Evolutionary conservation across 805 yeast genomes (phyloP), one percentile per base, ranked within the genome.

Genomic region (Phaffomyces thermotolerans): DNA sequence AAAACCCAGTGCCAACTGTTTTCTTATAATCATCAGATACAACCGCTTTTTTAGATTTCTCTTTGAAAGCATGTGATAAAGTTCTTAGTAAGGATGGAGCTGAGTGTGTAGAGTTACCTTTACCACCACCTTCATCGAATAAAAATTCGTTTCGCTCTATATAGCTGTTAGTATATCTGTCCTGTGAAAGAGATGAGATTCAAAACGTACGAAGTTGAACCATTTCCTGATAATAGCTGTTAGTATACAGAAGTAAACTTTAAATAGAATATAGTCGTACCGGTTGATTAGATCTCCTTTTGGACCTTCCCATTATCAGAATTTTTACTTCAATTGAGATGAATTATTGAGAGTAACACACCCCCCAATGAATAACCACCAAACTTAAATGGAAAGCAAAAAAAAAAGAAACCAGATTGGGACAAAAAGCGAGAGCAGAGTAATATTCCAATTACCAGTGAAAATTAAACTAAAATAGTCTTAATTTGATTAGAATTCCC

Each of bases 101-200:
- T 48, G 56, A 76, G 73, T 37, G 66, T 12, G 77, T 67, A 34
- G 78, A 69, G 44, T 78, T 78, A 3, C 87, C 87, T 37, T 72
- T 68, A 13, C 87, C 87, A 17, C 88, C 88, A 34, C 73, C 71
- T 52, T 81, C 85, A 22, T 81, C 82, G 51, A 81, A 81, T 15
- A 80, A 65, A 52, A 78, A 81, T 57, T 81, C 88, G 49, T 76
- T 75, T 38, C 58, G 60, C 33, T 58, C 65, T 58, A 24, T 25
- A 7, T 8, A 6, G 39, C 29, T 40, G 44, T 43, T 40, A 43
- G 39, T 46, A 47, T n/a, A 30, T 15, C n/a, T 29, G n/a, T 18
- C 2, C 23, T n/a, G 24, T 32, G 23, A 36, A 30, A 15, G 35
- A 8, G 29, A 30, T 22, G 13, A 14, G n/a, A 14, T 25, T 25